Conservation (phyloP, 2,329 filamentous ascomycete genomes). For the Alternaria sp. region DNA sequence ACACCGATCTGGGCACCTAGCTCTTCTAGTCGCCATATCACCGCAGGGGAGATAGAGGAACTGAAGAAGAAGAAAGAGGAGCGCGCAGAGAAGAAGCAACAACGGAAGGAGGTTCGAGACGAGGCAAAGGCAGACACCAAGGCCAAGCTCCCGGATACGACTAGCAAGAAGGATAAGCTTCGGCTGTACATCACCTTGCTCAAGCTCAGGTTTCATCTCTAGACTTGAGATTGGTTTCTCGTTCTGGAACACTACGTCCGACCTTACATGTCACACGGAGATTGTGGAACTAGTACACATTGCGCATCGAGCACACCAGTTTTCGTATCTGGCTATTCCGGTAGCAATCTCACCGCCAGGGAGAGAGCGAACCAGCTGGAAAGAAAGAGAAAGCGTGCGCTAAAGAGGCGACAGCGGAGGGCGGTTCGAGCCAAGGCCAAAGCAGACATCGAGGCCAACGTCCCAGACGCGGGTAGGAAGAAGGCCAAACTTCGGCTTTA, state of each 20-base stretch:
- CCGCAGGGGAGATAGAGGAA: neutral
- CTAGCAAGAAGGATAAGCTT: neutral
- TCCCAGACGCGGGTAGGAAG: neutral
- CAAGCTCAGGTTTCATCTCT: neutral
- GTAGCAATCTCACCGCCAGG: neutral
- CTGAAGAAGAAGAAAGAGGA: neutral
- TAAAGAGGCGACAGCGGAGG: neutral
- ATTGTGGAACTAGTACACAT: neutral
- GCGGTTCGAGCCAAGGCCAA: neutral
- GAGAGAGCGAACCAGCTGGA: too few species aligned
- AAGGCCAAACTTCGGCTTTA: neutral
- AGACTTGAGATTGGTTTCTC: neutral
- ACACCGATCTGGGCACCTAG: neutral
- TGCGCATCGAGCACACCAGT: neutral
- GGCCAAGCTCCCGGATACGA: neutral
- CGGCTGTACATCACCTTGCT: neutral
- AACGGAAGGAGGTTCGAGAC: neutral
- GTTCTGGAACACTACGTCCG: neutral
- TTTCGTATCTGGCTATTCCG: rapidly evolving
- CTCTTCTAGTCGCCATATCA: neutral
- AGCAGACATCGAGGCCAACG: neutral
- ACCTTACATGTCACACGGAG: neutral
- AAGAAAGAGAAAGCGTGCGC: too few species aligned
- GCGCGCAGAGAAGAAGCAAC: neutral
- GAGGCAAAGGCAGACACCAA: neutral